Conservation (phyloP, 2,329 filamentous ascomycete species). For the Cryphonectria radicalis region DNA sequence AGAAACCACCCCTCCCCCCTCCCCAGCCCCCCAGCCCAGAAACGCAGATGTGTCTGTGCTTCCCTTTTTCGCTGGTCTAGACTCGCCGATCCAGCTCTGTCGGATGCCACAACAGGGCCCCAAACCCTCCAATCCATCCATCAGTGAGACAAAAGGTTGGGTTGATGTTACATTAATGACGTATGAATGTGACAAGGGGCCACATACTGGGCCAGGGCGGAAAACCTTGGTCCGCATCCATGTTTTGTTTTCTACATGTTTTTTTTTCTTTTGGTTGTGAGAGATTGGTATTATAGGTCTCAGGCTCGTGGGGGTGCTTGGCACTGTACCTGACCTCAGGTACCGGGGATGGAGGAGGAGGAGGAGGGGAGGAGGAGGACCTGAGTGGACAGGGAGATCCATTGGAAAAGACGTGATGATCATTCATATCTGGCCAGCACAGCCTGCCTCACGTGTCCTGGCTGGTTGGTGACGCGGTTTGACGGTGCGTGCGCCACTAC, state of each 20-base stretch:
- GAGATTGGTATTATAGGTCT: not conserved
- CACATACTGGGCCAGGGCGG: not conserved
- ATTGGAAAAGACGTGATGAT: not conserved
- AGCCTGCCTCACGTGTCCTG: not conserved
- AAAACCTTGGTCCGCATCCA: constrained; percentile 3
- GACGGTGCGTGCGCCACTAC: not conserved
- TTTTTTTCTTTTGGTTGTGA: not conserved
- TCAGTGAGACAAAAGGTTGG: not conserved
- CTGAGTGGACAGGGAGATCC: not conserved
- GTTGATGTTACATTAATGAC: not conserved
- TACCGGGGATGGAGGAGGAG: not conserved
- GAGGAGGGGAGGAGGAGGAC: no score
- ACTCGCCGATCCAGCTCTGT: not conserved
- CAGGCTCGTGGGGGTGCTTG: not conserved
- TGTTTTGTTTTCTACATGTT: not conserved
- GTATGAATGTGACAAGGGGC: not conserved
- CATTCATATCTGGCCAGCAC: not conserved
- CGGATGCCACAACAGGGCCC: not conserved
- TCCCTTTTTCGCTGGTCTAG: not conserved
- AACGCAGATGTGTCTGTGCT: not conserved
- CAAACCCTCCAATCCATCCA: not conserved
- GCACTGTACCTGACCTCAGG: not conserved
- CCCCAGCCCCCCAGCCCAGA: not conserved
- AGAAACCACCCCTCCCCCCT: no score
- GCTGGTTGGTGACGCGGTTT: not conserved